These are phyloP conservation scores for Colletotrichum chrysophilum DNA, from an alignment of 2,329 filamentous ascomycete species.

Conservation along the genomic window DNA sequence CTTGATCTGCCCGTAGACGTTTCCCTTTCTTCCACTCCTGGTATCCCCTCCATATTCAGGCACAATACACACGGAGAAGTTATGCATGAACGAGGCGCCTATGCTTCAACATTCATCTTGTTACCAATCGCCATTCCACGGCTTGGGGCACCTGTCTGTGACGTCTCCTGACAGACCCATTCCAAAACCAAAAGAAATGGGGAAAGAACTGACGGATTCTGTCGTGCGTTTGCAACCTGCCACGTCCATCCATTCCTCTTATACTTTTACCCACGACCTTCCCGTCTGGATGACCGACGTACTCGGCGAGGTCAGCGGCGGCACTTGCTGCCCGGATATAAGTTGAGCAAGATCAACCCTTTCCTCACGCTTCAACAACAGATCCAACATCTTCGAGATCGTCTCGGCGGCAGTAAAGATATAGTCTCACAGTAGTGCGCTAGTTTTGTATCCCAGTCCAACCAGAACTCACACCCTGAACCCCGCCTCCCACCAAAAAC, in stretches of 20 bases:
- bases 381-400: too few relatives aligned
- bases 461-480: too few relatives aligned
- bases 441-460: too few relatives aligned
- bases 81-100: accelerated
- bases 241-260: neutral
- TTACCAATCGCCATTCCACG: neutral
- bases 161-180: neutral
- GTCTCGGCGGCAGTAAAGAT: too few relatives aligned
- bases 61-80: neutral
- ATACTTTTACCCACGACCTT: neutral
- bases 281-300: neutral
- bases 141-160: neutral
- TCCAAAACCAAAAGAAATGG: neutral
- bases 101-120: neutral
- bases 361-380: neutral
- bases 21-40: neutral
- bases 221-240: neutral
- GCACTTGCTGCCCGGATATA: neutral
- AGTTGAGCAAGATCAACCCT: neutral
- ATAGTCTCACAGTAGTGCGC: too few relatives aligned
- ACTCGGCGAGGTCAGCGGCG: accelerated
- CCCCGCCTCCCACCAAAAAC: neutral
- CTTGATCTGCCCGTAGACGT: neutral
- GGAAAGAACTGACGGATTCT: neutral
- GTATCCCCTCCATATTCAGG: neutral